Evolutionary conservation across 139 green algal species (phyloP).

Genomic region (Protoeuglena noctilucae): DNA sequence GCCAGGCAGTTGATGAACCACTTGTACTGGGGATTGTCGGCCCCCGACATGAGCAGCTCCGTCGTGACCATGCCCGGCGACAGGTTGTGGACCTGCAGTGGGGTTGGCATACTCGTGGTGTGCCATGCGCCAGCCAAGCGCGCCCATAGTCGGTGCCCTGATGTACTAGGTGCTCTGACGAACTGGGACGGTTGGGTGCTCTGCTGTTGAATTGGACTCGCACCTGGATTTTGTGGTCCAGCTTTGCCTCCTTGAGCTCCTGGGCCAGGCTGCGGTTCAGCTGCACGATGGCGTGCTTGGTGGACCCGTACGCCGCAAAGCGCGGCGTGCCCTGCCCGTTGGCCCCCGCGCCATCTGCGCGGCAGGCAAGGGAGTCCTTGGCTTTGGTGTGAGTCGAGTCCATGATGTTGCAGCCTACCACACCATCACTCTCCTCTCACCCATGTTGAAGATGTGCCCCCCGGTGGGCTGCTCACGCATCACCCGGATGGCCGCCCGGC

Average conservation of each 20-base stretch:
- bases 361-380: background rate
- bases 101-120: too few relatives aligned
- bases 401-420: slow-evolving; percentile 9
- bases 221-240: background rate
- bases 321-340: slow-evolving; percentile 55
- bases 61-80: slow-evolving; percentile 84
- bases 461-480: slow-evolving; percentile 60
- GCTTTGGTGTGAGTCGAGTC: slow-evolving; percentile 1
- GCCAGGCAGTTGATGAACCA: slow-evolving; percentile 94
- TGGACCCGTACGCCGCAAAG: slow-evolving; percentile 88
- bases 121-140: too few relatives aligned
- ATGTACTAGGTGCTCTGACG: too few relatives aligned
- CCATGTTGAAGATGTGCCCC: slow-evolving; percentile 91
- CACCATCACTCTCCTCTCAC: slow-evolving; percentile 29
- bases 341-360: slow-evolving; percentile 10
- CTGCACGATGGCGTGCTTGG: slow-evolving; percentile 74
- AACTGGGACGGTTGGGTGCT: too few relatives aligned
- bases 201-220: too few relatives aligned
- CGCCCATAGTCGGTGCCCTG: too few relatives aligned
- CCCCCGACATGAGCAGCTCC: slow-evolving; percentile 75
- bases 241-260: slow-evolving; percentile 31
- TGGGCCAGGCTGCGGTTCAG: slow-evolving; percentile 45
- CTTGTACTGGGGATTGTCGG: slow-evolving; percentile 46
- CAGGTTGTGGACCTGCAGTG: slow-evolving; percentile 74
- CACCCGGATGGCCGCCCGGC: slow-evolving; percentile 63